Base-by-base conservation (phyloP, 768 basidiomycete genomes). In the Pleurotus platypus region DNA sequence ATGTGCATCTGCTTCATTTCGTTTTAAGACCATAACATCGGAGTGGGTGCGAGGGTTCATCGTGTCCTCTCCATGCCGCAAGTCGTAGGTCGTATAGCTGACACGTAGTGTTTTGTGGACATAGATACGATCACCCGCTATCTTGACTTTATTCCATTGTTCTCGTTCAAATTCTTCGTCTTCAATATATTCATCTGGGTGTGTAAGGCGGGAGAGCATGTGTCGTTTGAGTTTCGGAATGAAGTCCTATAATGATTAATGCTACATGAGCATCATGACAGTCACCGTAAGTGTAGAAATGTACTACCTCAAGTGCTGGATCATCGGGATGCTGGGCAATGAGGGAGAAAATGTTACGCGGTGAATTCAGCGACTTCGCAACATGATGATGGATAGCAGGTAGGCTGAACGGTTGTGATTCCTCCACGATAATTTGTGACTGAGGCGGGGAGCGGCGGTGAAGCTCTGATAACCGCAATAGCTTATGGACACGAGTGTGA, bases 11-110 rank as follows among this genome's bases (percentile, higher is more conserved):
- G 61, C 53, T 5, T 61, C 48, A 1, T 54, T 24, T 4, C 5
- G 7, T 30, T 60, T 55, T 7, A n/a, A 53, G 1, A 64, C 61
- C 57, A 63, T 72, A 11, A 77, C 45, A 13, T 76, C 62, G 0
- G 65, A 24, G 15, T 72, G 65, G 0, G 62, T 68, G 0, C 58
- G 35, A 1, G 69, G 66, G 37, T 75, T 74, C 26, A 78, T 57
- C 0, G 64, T 58, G 47, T 80, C 77, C 59, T 79, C 76, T 2
- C 59, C 53, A 1, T 66, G 62, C 0, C 67, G 69, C 1, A 75
- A 57, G 61, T 80, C 72, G 56, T 78, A 78, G 0, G 72, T 74
- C 0, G 72, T 76, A 57, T 74, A 77, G 60, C 76, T 76, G 40
- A 79, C 43, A 0, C 66, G 67, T 0, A 78, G 13, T 0, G 61